Evolutionary conservation across 345 rosid genomes (phyloP).

Genomic region (Durio zibethinus): DNA sequence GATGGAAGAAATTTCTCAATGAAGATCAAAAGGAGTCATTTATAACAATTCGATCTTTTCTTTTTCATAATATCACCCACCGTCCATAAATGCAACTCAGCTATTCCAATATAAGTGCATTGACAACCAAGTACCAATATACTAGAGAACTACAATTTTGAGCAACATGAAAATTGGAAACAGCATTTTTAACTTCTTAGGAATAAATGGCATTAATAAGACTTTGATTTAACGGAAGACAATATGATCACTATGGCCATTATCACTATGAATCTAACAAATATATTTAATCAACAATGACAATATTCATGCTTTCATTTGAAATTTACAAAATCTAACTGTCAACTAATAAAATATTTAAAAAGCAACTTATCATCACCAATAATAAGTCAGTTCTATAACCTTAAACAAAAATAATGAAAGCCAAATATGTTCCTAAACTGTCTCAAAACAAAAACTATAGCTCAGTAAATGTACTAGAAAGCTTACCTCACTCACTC

Average conservation of each 20-base stretch:
- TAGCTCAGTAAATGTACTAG: neutral
- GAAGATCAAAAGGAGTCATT: neutral
- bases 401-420: too few species aligned
- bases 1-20: neutral
- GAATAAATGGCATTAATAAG: neutral
- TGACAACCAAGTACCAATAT: too few species aligned
- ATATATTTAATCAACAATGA: neutral
- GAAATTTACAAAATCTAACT: neutral
- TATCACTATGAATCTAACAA: neutral
- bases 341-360: neutral
- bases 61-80: neutral
- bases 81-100: neutral
- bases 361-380: neutral
- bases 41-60: neutral
- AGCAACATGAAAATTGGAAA: neutral
- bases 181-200: neutral
- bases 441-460: neutral
- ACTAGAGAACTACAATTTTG: neutral
- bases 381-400: too few species aligned
- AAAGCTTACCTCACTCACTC: slow-evolving; percentile 57
- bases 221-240: neutral
- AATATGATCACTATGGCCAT: neutral
- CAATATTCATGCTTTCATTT: neutral
- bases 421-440: slow-evolving; percentile 10
- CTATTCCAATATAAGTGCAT: neutral